Base-by-base conservation (phyloP, 768 basidiomycete species). In the Lenzites betulinus region DNA sequence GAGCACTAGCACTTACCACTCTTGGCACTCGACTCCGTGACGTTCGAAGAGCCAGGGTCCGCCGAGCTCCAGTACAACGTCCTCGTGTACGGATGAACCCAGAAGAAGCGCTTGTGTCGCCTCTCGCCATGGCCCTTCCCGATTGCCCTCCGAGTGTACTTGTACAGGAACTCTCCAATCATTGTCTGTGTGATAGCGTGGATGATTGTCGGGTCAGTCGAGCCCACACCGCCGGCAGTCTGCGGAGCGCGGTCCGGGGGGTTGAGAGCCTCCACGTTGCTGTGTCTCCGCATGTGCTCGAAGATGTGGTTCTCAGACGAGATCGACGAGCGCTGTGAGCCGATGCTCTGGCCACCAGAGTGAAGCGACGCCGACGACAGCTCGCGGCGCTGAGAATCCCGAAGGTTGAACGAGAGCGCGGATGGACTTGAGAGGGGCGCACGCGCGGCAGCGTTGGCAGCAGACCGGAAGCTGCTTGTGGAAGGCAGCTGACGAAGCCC, bases 81-180 rank as follows among this genome's bases (percentile, higher is more conserved):
- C 79, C 93, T 93, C 41, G 95, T 98, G 72, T 98, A 99, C 20
- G 97, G 97, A 75, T 98, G 96, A n/a, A 99, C 88, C 97, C 97
- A 99, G 83, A 98, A 97, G 86, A 95, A 99, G 38, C 97, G 82
- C 73, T 86, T 88, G 75, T 99, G 97, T 52, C 95, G 79, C 72
- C 85, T 88, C 72, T 93, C 90, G 22, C 92, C 92, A 71, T 94
- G 84, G 13, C 93, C 95, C 74, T 92, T 95, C 23, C 95, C 93
- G 68, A 98, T 85, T 18, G 91, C 77, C 58, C 86, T 83, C 52
- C 96, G 83, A 9, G 96, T 98, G 76, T 99, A 98, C 80, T 98
- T 98, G 83, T 92, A 93, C 77, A 99, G 74, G 76, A 95, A 98
- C 79, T 98, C 96, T 51, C 97, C 96, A 66, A 98, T 98, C 97